Percentiles rank a stretch among this genome's conserved stretches.
Evolutionary conservation across 306 rosid genomes (phyloP).

Genomic region (Echinosophora koreensis): DNA sequence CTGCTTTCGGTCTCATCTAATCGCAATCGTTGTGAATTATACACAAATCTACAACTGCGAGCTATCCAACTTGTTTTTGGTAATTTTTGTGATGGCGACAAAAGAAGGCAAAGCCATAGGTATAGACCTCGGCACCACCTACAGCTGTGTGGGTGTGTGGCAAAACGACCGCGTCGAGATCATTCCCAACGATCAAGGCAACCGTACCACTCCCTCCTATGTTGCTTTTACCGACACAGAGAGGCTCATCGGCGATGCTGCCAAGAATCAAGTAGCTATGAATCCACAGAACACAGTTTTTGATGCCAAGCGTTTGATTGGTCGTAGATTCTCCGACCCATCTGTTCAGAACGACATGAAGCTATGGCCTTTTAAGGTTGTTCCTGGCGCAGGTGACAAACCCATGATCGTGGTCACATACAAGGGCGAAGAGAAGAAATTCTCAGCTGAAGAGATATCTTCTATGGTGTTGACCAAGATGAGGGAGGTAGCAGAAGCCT

Average conservation of each 20-base stretch:
- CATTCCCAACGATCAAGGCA: slow-evolving; percentile 89
- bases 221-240: slow-evolving; percentile 94
- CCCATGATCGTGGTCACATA: slow-evolving; percentile 75
- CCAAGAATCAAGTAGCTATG: slow-evolving; percentile 91
- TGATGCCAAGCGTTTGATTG: slow-evolving; percentile 87
- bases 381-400: slow-evolving; percentile 70
- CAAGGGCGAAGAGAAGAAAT: slow-evolving; percentile 77
- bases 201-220: slow-evolving; percentile 86
- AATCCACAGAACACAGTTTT: slow-evolving; percentile 84
- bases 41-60: neutral
- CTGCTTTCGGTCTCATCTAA: neutral
- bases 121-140: slow-evolving; percentile 89
- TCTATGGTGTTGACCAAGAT: slow-evolving; percentile 81
- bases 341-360: slow-evolving; percentile 82
- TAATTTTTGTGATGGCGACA: slow-evolving; percentile 54
- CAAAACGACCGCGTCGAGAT: slow-evolving; percentile 85
- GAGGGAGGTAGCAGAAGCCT: slow-evolving; percentile 77
- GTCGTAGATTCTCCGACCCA: slow-evolving; percentile 65
- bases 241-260: slow-evolving; percentile 84
- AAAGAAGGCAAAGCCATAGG: slow-evolving; percentile 89
- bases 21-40: too few species aligned
- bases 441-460: slow-evolving; percentile 75
- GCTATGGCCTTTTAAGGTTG: slow-evolving; percentile 83
- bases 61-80: too few species aligned
- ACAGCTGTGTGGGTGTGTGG: slow-evolving; percentile 92